phyloP scores from a whole-genome alignment of 495 filamentous ascomycete genomes.

The Cladorrhinum samala region DNA sequence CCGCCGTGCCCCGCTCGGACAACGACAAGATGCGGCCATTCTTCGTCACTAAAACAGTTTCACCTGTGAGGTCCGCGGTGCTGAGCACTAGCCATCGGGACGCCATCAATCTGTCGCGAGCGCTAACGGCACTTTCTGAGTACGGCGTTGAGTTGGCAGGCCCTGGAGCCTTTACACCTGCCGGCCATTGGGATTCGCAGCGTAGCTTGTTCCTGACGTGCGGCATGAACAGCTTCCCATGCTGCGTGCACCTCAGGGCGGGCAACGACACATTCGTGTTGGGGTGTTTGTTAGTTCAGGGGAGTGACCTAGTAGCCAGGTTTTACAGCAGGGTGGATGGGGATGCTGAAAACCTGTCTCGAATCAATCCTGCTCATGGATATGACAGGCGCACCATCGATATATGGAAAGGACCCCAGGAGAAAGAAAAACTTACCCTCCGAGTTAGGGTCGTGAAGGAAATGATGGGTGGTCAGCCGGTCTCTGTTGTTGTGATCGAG shows the following conservation, averaged over 20 bases:
- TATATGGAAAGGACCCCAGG: background rate
- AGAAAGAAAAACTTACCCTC: background rate
- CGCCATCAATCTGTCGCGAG: conserved; percentile 12
- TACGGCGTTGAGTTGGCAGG: background rate
- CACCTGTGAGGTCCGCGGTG: conserved; percentile 10
- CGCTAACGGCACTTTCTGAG: background rate
- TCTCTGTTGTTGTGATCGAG: background rate
- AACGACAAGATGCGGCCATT: conserved; percentile 7
- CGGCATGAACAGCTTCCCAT: conserved; percentile 4
- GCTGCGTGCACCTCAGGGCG: background rate
- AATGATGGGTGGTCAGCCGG: background rate
- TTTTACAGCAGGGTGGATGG: background rate
- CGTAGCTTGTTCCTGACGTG: conserved; percentile 13
- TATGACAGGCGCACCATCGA: background rate
- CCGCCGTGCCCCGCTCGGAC: background rate
- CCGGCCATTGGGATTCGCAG: conserved; percentile 17
- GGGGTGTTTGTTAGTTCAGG: background rate
- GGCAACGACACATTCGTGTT: background rate
- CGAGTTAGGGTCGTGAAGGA: background rate
- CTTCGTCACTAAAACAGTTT: conserved; percentile 16
- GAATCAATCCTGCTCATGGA: background rate
- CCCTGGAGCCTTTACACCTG: background rate
- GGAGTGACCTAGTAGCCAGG: background rate
- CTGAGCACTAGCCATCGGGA: conserved; percentile 12
- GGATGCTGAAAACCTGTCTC: background rate